Conservation (phyloP, 1,139 yeast species). For the Kazachstania sp. region DNA sequence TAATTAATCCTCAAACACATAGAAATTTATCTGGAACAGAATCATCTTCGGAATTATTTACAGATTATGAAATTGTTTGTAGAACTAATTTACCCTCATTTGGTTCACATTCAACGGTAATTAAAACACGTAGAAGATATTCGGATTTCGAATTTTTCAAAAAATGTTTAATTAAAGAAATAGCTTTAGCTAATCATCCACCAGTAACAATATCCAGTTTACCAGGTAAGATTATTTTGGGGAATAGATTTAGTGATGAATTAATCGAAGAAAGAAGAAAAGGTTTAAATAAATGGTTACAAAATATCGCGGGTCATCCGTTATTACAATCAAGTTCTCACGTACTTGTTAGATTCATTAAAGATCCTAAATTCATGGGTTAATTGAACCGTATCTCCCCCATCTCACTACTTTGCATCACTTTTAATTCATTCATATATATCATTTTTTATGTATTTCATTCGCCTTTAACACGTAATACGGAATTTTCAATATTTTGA, state of each 20-base stretch:
- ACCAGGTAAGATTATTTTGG: slow-evolving; percentile 71
- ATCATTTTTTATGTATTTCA: too few species aligned
- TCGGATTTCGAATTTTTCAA: slow-evolving; percentile 77
- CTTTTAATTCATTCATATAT: too few species aligned
- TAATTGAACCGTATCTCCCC: too few species aligned
- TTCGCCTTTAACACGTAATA: too few species aligned
- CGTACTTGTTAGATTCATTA: slow-evolving; percentile 74
- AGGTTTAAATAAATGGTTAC: slow-evolving; percentile 75
- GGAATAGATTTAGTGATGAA: slow-evolving; percentile 70
- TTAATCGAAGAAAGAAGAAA: slow-evolving; percentile 76
- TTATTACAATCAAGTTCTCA: slow-evolving; percentile 84
- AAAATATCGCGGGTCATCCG: slow-evolving; percentile 87
- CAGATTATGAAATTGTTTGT: slow-evolving; percentile 88
- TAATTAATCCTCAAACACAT: slow-evolving; percentile 32
- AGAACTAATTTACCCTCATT: slow-evolving; percentile 85
- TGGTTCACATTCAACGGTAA: slow-evolving; percentile 25
- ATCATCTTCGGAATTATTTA: slow-evolving; percentile 55
- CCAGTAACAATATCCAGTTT: slow-evolving; percentile 71
- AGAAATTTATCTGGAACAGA: slow-evolving; percentile 55
- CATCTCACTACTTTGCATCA: too few species aligned
- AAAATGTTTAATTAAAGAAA: slow-evolving; percentile 55
- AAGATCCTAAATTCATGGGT: slow-evolving; percentile 48
- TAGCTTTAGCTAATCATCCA: slow-evolving; percentile 31
- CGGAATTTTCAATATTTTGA: too few species aligned
- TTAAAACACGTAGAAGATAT: slow-evolving; percentile 56